A percentile compares a stretch with the other conserved stretches of the same genome.
phyloP scores from a whole-genome alignment of 1,284 basidiomycete species.

The Ustilago xerochloae region DNA sequence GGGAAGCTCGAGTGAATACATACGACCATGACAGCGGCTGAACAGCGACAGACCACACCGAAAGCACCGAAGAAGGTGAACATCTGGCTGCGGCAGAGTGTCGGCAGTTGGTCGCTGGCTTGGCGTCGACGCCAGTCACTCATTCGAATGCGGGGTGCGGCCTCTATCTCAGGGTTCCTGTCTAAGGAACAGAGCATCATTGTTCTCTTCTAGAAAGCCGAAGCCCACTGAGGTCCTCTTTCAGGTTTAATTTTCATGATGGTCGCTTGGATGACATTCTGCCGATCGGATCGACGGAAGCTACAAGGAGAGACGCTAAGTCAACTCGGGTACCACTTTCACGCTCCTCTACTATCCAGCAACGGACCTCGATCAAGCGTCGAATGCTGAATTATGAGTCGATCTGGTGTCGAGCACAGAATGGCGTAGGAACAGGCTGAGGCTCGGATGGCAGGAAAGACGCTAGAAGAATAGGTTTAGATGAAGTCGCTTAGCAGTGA shows the following conservation, averaged over 20 bases:
- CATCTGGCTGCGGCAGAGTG: too few relatives aligned
- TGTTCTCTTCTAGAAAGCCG: too few relatives aligned
- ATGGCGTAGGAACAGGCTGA: background rate
- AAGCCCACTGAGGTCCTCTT: too few relatives aligned
- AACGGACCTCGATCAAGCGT: background rate
- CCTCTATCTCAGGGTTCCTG: too few relatives aligned
- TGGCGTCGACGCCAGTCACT: too few relatives aligned
- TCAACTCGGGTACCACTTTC: background rate
- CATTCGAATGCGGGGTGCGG: too few relatives aligned
- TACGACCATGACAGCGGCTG: background rate
- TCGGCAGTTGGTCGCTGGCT: too few relatives aligned
- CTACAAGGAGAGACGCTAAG: background rate
- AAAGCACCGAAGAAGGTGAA: background rate
- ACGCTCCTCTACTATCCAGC: background rate
- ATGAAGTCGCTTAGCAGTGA: too few relatives aligned
- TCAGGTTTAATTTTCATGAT: background rate
- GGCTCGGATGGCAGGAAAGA: too few relatives aligned
- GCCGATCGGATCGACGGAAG: constrained; percentile 6
- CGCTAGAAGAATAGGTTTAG: too few relatives aligned
- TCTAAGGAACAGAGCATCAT: too few relatives aligned
- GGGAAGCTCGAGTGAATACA: background rate
- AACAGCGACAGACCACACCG: background rate
- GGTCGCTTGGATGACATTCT: background rate
- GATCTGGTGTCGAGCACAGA: too few relatives aligned
- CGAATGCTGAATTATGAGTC: background rate